Conservation (phyloP, 352 stramenopile species). For the Phytophthora tubulina region DNA sequence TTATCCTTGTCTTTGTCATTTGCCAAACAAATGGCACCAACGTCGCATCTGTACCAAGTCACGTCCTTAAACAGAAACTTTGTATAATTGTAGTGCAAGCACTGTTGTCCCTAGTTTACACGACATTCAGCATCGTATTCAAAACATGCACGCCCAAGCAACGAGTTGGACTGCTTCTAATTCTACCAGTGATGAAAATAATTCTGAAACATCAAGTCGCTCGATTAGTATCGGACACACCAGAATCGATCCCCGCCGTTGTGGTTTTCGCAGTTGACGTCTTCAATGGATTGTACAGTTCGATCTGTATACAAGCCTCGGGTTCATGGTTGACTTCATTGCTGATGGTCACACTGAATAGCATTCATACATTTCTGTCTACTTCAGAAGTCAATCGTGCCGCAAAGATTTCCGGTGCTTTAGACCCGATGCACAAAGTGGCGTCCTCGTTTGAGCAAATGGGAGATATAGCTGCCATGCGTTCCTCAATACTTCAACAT, state of each 20-base stretch:
- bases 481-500: no score
- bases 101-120: slow-evolving; percentile 6
- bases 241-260: slow-evolving; percentile 11
- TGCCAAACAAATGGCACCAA: not conserved
- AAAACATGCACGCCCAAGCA: not conserved
- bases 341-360: slow-evolving; percentile 2
- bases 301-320: slow-evolving; percentile 17
- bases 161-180: slow-evolving; percentile 8
- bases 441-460: not conserved
- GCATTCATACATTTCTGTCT: not conserved
- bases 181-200: slow-evolving; percentile 18
- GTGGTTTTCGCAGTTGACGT: slow-evolving; percentile 27
- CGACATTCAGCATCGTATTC: slow-evolving; percentile 16
- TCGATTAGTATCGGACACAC: not conserved
- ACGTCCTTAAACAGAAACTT: not conserved
- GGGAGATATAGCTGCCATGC: no score
- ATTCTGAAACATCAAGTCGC: slow-evolving; percentile 19
- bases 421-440: no score
- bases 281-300: slow-evolving; percentile 20
- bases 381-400: not conserved
- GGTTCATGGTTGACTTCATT: slow-evolving; percentile 10
- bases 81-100: slow-evolving; percentile 10
- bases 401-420: no score
- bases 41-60: no score
- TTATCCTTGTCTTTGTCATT: slow-evolving; percentile 1